Percentiles rank a stretch among this genome's conserved stretches.
These are phyloP conservation scores for Colletotrichum plurivorum DNA, from an alignment of 2,329 filamentous ascomycete species.

Conservation along the genomic window DNA sequence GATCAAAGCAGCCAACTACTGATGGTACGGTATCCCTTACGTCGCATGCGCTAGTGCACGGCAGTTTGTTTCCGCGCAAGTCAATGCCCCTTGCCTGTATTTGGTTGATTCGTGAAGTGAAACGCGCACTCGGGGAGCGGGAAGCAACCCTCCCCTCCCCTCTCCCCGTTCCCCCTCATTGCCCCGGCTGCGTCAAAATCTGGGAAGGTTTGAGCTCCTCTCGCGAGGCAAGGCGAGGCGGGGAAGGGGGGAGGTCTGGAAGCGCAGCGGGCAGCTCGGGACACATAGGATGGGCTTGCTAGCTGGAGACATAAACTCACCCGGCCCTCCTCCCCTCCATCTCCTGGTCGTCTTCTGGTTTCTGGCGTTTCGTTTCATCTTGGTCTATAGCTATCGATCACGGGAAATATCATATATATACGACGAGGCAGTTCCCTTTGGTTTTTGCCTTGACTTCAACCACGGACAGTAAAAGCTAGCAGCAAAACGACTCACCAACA, in stretches of 20 bases:
- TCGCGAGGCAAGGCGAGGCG: neutral
- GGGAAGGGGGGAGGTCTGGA: no score
- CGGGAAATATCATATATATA: neutral
- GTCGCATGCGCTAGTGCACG: conserved; percentile 14
- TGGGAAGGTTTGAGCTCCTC: conserved; percentile 22
- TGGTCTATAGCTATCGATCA: neutral
- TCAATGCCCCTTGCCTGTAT: conserved; percentile 11
- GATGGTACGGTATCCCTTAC: conserved; percentile 14
- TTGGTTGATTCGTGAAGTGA: conserved; percentile 10
- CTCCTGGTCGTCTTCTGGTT: neutral
- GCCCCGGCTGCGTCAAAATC: conserved; percentile 2
- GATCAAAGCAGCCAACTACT: no score
- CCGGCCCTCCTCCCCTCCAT: neutral
- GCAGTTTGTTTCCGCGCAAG: conserved; percentile 13
- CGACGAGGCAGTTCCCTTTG: neutral
- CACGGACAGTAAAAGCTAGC: neutral
- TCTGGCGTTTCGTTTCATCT: conserved; percentile 1
- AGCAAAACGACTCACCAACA: neutral
- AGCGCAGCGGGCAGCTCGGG: no score
- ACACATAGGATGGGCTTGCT: neutral
- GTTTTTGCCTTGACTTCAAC: neutral
- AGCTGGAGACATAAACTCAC: conserved; percentile 29
- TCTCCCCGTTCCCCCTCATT: neutral
- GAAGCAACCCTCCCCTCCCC: conserved; percentile 14
- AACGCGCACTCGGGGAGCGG: conserved; percentile 21